Base-by-base conservation (phyloP, 2,329 filamentous ascomycete species). In the Sporothrix globosa region DNA sequence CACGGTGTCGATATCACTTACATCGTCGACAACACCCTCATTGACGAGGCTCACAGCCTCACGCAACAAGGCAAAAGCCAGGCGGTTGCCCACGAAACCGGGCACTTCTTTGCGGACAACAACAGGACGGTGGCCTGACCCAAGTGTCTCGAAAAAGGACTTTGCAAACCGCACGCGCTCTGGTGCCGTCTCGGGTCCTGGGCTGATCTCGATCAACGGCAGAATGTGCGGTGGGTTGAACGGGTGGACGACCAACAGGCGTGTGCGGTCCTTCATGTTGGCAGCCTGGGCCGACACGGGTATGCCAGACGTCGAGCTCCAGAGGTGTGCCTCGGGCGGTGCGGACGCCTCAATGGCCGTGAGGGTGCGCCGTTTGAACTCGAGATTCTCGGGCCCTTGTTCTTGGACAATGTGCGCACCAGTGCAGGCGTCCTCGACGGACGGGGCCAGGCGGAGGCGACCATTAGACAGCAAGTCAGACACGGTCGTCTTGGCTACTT, bases 171-270 rank as follows among this genome's bases (percentile, higher is more conserved):
- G 58, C 21, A 79, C 74, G 6, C 75, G 73, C 0, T 68, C 69
- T 0, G 70, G 19, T 5, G 75, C 70, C 0, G 81, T 82, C 53
- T 74, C 73, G 1, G 72, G 63, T 2, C 80, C 78, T 10, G 79
- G 79, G 1, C 83, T 82, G 0, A 84, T 80, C 74, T 84, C 82
- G 24, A 84, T 81, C 17, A 84, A 76, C 0, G 82, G 82, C 24
- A 84, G 81, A 21, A 84, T 75, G 72, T 84, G 82, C 6, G 82
- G 82, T 10, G 83, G 83, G 72, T 84, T 84, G 76, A 83, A 84
- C 0, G 83, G 82, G 73, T 84, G 83, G 4, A 81, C 82, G 34
- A 84, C 78, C 0, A 82, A 73, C 46, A 81, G n/a, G 81, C 77
- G 24, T 74, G 75, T 0, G 80, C 78, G 44, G 76, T 73, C 21